Evolutionary conservation across 495 filamentous ascomycete genomes (phyloP).

Genomic region (Aspergillus cristatus): DNA sequence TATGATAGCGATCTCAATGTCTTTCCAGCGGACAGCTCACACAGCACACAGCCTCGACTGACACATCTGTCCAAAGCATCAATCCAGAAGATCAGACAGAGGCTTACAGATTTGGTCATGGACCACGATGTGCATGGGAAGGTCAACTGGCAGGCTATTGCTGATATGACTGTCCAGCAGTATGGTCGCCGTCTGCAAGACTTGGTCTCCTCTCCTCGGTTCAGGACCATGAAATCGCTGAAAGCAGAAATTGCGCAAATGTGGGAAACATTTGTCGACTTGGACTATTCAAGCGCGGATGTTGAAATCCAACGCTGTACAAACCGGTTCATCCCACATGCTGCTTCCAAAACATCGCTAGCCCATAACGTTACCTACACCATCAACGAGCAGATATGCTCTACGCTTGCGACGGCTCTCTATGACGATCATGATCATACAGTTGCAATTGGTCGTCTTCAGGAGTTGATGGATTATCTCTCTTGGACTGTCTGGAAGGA

Average conservation of each 20-base stretch:
- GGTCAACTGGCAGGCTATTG: conserved; percentile 41
- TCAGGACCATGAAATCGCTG: conserved; percentile 14
- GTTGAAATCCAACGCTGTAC: conserved; percentile 15
- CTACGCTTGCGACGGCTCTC: conserved; percentile 25
- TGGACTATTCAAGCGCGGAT: conserved; percentile 13
- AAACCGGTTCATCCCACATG: neutral
- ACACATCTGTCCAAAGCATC: conserved; percentile 12
- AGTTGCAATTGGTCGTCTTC: conserved; percentile 10
- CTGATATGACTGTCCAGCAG: conserved; percentile 41
- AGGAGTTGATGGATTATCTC: conserved; percentile 30
- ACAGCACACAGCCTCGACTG: conserved; percentile 30
- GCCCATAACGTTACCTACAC: neutral
- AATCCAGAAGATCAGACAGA: conserved; percentile 18
- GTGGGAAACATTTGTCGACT: conserved; percentile 29
- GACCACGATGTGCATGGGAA: conserved; percentile 1
- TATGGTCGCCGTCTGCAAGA: conserved; percentile 34
- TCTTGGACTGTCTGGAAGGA: conserved; percentile 43
- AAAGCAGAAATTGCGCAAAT: conserved; percentile 23
- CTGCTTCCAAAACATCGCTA: neutral
- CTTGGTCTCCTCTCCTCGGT: conserved; percentile 16
- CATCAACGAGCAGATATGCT: conserved; percentile 26
- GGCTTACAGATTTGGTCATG: conserved; percentile 22
- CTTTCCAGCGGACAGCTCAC: conserved; percentile 10
- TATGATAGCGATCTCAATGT: conserved; percentile 39
- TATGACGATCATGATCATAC: conserved; percentile 4